Evolutionary conservation across 805 yeast genomes (phyloP).

Genomic region (Cephaloascus fragrans): DNA sequence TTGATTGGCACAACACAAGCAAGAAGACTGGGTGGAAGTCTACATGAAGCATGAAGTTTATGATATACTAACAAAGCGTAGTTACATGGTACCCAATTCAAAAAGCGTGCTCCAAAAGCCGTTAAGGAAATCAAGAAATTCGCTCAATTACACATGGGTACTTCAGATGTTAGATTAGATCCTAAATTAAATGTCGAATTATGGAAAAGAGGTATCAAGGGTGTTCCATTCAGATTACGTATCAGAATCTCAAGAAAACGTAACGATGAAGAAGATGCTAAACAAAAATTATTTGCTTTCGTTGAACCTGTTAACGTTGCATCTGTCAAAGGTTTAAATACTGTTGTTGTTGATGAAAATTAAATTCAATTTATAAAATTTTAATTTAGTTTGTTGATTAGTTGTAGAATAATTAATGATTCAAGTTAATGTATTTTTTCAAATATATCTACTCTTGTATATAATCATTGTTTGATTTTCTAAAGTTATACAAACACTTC

Average conservation of each 20-base stretch:
- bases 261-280: constrained; percentile 99
- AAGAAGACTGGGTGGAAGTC: no score
- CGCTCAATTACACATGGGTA: constrained; percentile 98
- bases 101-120: constrained; percentile 99
- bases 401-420: constrained; percentile 7
- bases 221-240: constrained; percentile 97
- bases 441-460: neutral
- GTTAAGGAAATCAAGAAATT: constrained; percentile 98
- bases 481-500: no score
- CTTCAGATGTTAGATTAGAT: constrained; percentile 97
- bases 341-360: constrained; percentile 82
- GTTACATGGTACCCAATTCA: constrained; percentile 98
- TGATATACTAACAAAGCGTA: constrained; percentile 46
- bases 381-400: neutral
- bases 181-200: constrained; percentile 96
- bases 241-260: constrained; percentile 98
- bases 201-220: constrained; percentile 99
- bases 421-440: constrained; percentile 1
- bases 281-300: constrained; percentile 93
- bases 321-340: constrained; percentile 93
- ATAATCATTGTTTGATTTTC: no score
- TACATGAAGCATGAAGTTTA: no score
- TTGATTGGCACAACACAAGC: no score
- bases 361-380: constrained; percentile 10
- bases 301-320: constrained; percentile 97